Base-by-base conservation (phyloP, 2,329 filamentous ascomycete genomes). In the Pseudocercospora fijiensis region DNA sequence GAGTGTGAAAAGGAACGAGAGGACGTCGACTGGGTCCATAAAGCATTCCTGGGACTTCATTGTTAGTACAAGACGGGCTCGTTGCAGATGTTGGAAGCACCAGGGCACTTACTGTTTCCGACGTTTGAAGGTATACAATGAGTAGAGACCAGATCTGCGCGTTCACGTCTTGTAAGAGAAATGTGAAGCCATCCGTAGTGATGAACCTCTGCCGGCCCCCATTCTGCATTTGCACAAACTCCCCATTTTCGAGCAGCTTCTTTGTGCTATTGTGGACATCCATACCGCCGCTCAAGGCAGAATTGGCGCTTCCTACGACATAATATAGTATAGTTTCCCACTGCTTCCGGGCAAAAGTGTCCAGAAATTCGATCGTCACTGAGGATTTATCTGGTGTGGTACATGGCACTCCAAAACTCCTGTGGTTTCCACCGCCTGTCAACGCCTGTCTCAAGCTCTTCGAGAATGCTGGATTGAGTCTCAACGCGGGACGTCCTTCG, bases 241-340 rank as follows among this genome's bases (percentile, higher is more conserved):
- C 85, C 2, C 95, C 95, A 0, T 87, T 85, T 69, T 92, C 83
- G 55, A 99, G 84, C 47, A 99, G 84, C 67, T 90, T 86, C 77
- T 94, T 96, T 28, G 98, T 96, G 16, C 90, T 90, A 28, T 90
- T 86, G 0, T 83, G 83, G 62, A 79, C 76, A 5, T 76, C 74
- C n/a, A 76, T 75, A 10, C 80, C 79, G 45, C 81, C 78, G 20
- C 79, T 78, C 72, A 81, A 76, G 66, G 85, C 83, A 26, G 77
- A 74, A 1, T 85, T 87, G 8, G 90, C 68, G 65, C 86, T 89
- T 63, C 89, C 90, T 20, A 99, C 95, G 76, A 99, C 93, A 74
- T 92, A 99, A 76, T 97, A 95, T 55, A 99, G 78, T 27, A 99
- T 96, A 26, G 92, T 90, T 77, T 99, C 96, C 93, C 95, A 99